Evolutionary conservation across 2,329 filamentous ascomycete genomes (phyloP).

Genomic region (Aschersonia sp.): DNA sequence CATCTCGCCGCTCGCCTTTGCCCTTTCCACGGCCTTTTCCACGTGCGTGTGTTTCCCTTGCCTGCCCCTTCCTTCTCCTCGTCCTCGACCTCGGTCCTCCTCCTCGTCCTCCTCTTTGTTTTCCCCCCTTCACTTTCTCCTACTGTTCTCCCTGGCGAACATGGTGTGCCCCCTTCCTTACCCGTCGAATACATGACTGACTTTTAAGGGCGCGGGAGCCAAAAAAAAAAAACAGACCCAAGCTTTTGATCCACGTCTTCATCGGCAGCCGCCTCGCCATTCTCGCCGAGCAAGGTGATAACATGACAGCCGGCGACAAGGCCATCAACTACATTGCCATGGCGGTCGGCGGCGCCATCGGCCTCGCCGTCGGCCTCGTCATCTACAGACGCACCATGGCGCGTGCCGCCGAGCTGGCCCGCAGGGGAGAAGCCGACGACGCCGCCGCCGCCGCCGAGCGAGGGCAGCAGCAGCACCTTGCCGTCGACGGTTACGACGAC

Average conservation of each 20-base stretch:
- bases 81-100: too few relatives aligned
- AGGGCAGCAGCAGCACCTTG: conserved; percentile 8
- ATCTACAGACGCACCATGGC: conserved; percentile 66
- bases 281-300: conserved; percentile 68
- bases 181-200: too few relatives aligned
- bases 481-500: conserved; percentile 23
- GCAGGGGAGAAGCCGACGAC: conserved; percentile 21
- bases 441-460: conserved; percentile 12
- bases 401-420: conserved; percentile 42
- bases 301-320: conserved; percentile 69
- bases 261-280: conserved; percentile 72
- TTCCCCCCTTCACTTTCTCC: neutral
- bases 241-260: conserved; percentile 83
- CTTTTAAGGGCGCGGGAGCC: too few relatives aligned
- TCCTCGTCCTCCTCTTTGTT: neutral
- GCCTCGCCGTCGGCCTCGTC: conserved; percentile 62
- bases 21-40: conserved; percentile 66
- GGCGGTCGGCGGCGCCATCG: conserved; percentile 53
- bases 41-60: conserved; percentile 24
- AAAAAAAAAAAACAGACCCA: conserved; percentile 39
- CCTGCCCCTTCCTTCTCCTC: neutral
- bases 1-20: conserved; percentile 62
- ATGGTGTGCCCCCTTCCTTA: too few relatives aligned
- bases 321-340: conserved; percentile 76
- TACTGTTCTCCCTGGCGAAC: neutral